Conservation (phyloP, 257 asterid species). For the Primulina huaijiensis region DNA sequence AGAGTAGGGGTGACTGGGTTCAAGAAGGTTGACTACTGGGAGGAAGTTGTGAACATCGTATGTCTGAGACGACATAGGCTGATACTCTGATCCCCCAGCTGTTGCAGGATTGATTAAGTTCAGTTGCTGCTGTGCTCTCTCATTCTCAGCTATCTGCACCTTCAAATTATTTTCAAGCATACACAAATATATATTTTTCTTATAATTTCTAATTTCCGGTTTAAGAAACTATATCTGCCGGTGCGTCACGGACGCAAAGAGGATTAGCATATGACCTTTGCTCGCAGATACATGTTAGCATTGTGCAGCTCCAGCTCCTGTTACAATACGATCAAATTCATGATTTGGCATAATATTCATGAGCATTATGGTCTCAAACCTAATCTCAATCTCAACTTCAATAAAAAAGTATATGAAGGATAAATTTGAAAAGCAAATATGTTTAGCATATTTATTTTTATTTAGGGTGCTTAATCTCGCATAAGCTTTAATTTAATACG, state of each 20-base stretch:
- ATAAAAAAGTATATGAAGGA: no score
- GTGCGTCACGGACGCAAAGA: not conserved
- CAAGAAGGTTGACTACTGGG: conserved; percentile 66
- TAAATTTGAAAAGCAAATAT: no score
- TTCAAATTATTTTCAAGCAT: not conserved
- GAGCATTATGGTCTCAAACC: no score
- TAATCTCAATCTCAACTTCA: no score
- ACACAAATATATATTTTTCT: not conserved
- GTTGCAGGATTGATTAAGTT: conserved; percentile 54
- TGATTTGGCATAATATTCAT: not conserved
- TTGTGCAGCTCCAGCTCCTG: conserved; percentile 90
- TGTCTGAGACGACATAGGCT: conserved; percentile 44
- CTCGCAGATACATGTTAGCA: conserved; percentile 79
- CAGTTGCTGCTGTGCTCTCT: conserved; percentile 75
- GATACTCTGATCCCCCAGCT: conserved; percentile 33
- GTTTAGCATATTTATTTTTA: no score
- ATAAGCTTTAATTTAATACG: no score
- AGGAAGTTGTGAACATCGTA: conserved; percentile 66
- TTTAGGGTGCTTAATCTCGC: no score
- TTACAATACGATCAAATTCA: conserved; percentile 9
- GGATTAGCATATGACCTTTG: conserved; percentile 47
- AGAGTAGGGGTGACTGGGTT: conserved; percentile 68
- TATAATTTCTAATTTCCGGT: not conserved
- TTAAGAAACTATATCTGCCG: not conserved
- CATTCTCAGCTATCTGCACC: conserved; percentile 75